A percentile compares a stretch with the other conserved stretches of the same genome.
Conservation (phyloP, 1,284 basidiomycete genomes). For the Apiotrichum siamense region DNA sequence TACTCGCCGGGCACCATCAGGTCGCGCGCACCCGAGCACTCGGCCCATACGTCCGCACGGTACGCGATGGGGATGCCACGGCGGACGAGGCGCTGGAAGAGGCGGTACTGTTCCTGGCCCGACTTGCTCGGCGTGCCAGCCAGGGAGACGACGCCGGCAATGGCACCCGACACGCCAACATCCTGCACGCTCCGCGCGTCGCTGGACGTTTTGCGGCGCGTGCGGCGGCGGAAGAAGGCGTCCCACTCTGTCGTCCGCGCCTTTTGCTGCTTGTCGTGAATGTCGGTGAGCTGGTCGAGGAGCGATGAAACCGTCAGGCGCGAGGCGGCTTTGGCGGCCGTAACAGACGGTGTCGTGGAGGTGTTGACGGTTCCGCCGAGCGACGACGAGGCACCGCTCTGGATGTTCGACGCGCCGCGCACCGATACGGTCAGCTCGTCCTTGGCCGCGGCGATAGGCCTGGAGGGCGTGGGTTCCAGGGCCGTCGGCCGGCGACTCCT, state of each 20-base stretch:
- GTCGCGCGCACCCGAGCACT: conserved; percentile 86
- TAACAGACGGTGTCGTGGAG: conserved; percentile 3
- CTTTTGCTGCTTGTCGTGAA: conserved; percentile 77
- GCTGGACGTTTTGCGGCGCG: conserved; percentile 16
- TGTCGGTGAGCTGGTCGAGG: conserved; percentile 71
- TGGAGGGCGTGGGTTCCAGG: conserved; percentile 44
- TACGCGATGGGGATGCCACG: conserved; percentile 83
- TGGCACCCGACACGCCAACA: conserved; percentile 14
- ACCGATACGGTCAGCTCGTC: conserved; percentile 42
- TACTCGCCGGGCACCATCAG: conserved; percentile 89
- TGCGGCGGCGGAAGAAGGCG: conserved; percentile 59
- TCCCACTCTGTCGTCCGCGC: conserved; percentile 80
- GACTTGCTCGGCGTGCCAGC: conserved; percentile 58
- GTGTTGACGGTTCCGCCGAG: conserved; percentile 1
- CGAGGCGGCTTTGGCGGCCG: conserved; percentile 22
- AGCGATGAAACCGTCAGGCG: conserved; percentile 69
- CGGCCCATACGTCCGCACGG: conserved; percentile 66
- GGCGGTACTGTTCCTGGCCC: conserved; percentile 64
- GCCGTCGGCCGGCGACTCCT: conserved; percentile 15
- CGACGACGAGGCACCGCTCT: conserved; percentile 1
- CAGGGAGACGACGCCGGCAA: conserved; percentile 9
- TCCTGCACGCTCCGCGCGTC: conserved; percentile 7
- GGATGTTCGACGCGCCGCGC: conserved; percentile 29
- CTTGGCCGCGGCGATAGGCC: conserved; percentile 40
- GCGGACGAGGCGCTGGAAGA: conserved; percentile 71